These are phyloP conservation scores for Gelatoporia subvermispora DNA, from an alignment of 768 basidiomycete genomes.

Conservation along the genomic window DNA sequence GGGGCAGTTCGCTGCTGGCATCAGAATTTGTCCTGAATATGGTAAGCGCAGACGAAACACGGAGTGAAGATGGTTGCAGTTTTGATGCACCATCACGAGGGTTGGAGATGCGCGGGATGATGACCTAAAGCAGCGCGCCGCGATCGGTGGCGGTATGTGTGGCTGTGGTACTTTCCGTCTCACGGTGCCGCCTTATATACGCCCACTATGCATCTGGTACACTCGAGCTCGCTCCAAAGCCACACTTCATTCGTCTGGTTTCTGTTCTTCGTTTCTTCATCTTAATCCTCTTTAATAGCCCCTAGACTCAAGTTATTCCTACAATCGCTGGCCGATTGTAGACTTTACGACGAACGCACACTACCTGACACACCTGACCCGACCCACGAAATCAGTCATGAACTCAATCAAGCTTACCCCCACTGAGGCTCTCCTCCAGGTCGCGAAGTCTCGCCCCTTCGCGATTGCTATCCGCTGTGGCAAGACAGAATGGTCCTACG, in stretches of 20 bases:
- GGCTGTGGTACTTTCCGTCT: too few relatives aligned
- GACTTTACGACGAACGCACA: slow-evolving; percentile 2
- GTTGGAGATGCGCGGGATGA: too few relatives aligned
- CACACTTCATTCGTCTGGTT: background rate
- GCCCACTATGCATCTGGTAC: too few relatives aligned
- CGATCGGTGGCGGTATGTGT: too few relatives aligned
- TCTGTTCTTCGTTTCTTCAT: background rate
- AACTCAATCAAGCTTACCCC: slow-evolving; percentile 16
- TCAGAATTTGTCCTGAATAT: too few relatives aligned
- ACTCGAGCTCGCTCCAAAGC: too few relatives aligned
- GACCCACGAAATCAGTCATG: background rate
- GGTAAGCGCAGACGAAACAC: too few relatives aligned
- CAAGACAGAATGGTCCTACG: slow-evolving; percentile 24
- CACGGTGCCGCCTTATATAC: too few relatives aligned
- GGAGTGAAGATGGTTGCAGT: too few relatives aligned
- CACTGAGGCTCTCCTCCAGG: slow-evolving; percentile 27
- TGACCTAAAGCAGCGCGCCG: too few relatives aligned
- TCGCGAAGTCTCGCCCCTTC: slow-evolving; percentile 23
- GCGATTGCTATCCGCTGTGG: slow-evolving; percentile 17
- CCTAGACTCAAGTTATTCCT: background rate
- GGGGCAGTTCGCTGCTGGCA: too few relatives aligned
- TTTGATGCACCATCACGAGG: too few relatives aligned
- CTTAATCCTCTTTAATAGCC: slow-evolving; percentile 1
- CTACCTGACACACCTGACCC: background rate
- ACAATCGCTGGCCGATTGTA: slow-evolving; percentile 5